Conservation (phyloP, 2,329 filamentous ascomycete genomes). For the Cordyceps militaris region DNA sequence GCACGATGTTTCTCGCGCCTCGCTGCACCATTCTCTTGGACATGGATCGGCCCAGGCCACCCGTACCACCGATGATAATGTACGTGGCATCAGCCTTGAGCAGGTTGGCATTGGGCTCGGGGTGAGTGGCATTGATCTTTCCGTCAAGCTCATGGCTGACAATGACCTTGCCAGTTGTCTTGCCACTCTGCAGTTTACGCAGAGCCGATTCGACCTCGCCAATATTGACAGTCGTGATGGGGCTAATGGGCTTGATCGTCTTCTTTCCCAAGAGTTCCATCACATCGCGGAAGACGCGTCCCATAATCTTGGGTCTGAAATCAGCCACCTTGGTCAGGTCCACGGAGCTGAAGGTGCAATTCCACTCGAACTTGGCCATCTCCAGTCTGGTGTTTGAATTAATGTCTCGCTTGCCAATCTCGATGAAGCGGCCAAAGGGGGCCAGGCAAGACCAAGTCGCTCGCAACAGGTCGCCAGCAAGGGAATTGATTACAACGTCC, state of each 20-base stretch:
- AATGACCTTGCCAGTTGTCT: conserved; percentile 35
- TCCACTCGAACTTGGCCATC: conserved; percentile 42
- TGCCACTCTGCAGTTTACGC: conserved; percentile 28
- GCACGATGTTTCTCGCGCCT: conserved; percentile 40
- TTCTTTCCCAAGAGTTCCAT: conserved; percentile 28
- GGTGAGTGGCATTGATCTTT: conserved; percentile 31
- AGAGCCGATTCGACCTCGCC: conserved; percentile 33
- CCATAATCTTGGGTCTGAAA: conserved; percentile 34
- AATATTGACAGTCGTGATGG: conserved; percentile 28
- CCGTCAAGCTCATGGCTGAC: conserved; percentile 35
- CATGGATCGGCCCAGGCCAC: conserved; percentile 44
- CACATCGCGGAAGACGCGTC: conserved; percentile 31
- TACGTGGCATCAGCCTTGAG: conserved; percentile 39
- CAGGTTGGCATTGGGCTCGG: conserved; percentile 18
- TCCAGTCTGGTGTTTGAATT: conserved; percentile 36
- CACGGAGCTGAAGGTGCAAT: conserved; percentile 39
- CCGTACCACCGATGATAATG: conserved; percentile 45
- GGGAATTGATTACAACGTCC: conserved; percentile 58
- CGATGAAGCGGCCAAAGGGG: conserved; percentile 38
- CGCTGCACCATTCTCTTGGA: conserved; percentile 41
- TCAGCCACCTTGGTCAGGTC: conserved; percentile 38
- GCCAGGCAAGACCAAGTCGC: conserved; percentile 39
- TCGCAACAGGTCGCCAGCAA: conserved; percentile 34
- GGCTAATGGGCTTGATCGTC: conserved; percentile 29
- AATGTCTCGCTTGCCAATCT: conserved; percentile 36